phyloP scores from a whole-genome alignment of 345 rosid species.

The Sonneratia alba region DNA sequence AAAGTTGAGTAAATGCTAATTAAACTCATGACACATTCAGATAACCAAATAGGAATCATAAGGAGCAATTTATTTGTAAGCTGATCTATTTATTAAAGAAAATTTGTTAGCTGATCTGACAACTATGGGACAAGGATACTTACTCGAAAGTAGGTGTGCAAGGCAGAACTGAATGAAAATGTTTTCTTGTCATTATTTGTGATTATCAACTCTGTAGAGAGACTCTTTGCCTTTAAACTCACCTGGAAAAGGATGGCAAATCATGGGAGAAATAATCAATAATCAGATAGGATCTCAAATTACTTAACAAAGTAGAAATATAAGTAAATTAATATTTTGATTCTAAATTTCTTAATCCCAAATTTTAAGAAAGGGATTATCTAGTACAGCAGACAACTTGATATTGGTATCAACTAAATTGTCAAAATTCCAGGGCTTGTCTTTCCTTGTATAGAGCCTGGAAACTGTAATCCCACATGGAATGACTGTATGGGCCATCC shows the following conservation, averaged over 20 bases:
- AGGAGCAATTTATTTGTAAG: neutral
- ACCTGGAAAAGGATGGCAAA: slow-evolving; percentile 35
- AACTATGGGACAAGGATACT: slow-evolving; percentile 14
- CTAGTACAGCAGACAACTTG: neutral
- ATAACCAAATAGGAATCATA: neutral
- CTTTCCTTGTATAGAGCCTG: slow-evolving; percentile 68
- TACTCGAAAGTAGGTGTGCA: slow-evolving; percentile 88
- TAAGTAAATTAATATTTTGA: neutral
- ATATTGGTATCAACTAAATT: neutral
- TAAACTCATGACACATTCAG: neutral
- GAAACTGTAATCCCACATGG: slow-evolving; percentile 94
- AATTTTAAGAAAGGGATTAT: neutral
- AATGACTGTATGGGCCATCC: slow-evolving; percentile 76
- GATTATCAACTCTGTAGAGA: slow-evolving; percentile 66
- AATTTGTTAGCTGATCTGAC: neutral
- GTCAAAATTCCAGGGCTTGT: neutral
- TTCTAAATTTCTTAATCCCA: neutral
- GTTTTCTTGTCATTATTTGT: slow-evolving; percentile 70
- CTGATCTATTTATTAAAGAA: neutral
- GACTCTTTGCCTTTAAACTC: slow-evolving; percentile 44
- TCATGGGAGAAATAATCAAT: neutral
- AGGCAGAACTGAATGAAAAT: slow-evolving; percentile 68
- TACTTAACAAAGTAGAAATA: neutral
- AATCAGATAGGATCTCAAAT: neutral
- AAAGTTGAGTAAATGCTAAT: neutral